Evolutionary conservation across 2,329 filamentous ascomycete genomes (phyloP), one percentile per base, ranked within the genome.

Genomic region (Aspergillus persii): DNA sequence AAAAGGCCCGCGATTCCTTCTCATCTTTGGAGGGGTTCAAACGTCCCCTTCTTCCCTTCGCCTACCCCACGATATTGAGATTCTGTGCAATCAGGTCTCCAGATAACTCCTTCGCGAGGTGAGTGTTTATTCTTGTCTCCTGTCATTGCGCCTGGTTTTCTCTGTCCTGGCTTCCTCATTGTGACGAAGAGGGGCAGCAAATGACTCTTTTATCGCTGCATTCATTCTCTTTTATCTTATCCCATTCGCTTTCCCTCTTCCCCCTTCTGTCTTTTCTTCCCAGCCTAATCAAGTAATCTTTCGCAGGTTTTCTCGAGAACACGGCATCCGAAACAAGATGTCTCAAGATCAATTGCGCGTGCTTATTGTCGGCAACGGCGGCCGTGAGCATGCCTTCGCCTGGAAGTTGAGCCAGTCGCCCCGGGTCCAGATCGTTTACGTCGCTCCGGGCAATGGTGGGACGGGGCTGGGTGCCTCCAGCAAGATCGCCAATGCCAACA

Each of bases 341-440:
- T 69, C 74, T 57, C 73, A 75, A 65, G 78, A 80, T 71, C 73
- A 73, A 65, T 82, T 92, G 63, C 85, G 87, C 67, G 83, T 97
- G 67, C 87, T 98, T 63, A 87, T 98, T 63, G 87, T 98, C 66
- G 94, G 95, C 71, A 96, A 94, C 73, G 95, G 95, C 66, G 95
- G 94, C 68, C 88, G 95, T 69, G 95, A 99, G 79, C 92, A 98
- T 78, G 91, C 93, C 50, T 84, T 97, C 63, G 92, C 93, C 47
- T 98, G 93, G 93, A 97, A 96, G 79, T 82, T 98, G 63, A 86
- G 88, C 71, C 89, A 96, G 75, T 96, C 92, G 15, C 82, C 88
- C 47, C 83, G 84, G 50, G 91, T 96, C 61, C 86, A 91, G 69
- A 84, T 87, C 68, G 94, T 98, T 59, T 80, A 77, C 63, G 81